These are phyloP conservation scores for Trifolium pratense DNA, from an alignment of 306 rosid genomes.

Conservation along the genomic window DNA sequence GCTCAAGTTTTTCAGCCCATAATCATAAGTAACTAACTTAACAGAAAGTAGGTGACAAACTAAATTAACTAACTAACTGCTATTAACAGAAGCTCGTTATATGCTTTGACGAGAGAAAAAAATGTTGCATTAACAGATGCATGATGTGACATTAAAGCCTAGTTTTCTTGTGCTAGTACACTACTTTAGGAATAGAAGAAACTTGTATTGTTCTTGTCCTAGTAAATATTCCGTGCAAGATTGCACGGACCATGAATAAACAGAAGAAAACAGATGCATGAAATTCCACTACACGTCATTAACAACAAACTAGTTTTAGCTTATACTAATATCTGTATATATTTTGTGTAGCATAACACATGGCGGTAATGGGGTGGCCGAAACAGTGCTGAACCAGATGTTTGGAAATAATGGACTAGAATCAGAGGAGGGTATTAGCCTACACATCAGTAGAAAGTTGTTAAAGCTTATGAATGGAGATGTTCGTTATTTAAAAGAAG, in stretches of 20 bases:
- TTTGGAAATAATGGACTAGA: constrained; percentile 64
- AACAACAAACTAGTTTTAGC: neutral
- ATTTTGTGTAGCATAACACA: constrained; percentile 64
- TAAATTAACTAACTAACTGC: neutral
- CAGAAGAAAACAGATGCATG: neutral
- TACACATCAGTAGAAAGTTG: constrained; percentile 80
- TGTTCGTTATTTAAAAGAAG: constrained; percentile 79
- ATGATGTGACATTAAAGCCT: too few species aligned
- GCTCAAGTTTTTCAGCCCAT: neutral
- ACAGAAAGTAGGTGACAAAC: neutral
- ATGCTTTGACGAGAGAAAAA: neutral
- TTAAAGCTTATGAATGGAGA: constrained; percentile 92
- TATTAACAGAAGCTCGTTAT: neutral
- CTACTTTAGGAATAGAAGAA: constrained; percentile 3
- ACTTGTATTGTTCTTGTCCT: constrained; percentile 1
- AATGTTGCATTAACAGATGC: neutral
- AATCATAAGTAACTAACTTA: neutral
- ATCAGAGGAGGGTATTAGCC: constrained; percentile 80
- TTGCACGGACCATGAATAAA: neutral
- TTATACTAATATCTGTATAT: constrained; percentile 6
- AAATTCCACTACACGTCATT: neutral
- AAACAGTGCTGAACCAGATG: constrained; percentile 77
- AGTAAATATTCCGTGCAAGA: neutral
- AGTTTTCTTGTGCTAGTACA: neutral
- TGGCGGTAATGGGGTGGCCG: constrained; percentile 77